phyloP scores from a whole-genome alignment of 345 rosid genomes.

The Aquilaria sinensis region DNA sequence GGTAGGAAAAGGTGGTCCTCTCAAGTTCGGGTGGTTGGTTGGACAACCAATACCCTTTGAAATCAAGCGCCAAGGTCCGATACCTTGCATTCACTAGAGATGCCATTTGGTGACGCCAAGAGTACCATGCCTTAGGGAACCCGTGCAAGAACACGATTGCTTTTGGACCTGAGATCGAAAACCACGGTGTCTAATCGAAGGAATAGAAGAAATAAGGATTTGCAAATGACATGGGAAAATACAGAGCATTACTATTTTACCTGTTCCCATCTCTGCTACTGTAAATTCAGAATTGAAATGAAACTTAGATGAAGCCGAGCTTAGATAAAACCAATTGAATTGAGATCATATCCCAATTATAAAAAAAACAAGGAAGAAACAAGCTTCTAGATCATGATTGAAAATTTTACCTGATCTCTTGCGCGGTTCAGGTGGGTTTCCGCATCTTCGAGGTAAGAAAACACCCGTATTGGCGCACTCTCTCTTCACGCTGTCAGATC shows the following conservation, averaged over 20 bases:
- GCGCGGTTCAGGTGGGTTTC: slow-evolving; percentile 32
- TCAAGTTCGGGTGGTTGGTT: slow-evolving; percentile 15
- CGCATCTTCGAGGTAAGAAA: slow-evolving; percentile 63
- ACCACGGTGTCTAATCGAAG: too few relatives aligned
- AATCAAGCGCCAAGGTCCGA: slow-evolving; percentile 35
- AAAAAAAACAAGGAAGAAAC: too few relatives aligned
- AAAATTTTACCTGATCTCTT: slow-evolving; percentile 50
- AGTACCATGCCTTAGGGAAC: slow-evolving; percentile 57
- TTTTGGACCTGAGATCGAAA: too few relatives aligned
- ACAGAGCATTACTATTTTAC: neutral
- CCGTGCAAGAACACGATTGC: too few relatives aligned
- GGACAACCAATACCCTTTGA: slow-evolving; percentile 33
- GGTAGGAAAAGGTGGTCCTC: slow-evolving; percentile 22
- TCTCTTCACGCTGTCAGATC: too few relatives aligned
- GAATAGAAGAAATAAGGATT: too few relatives aligned
- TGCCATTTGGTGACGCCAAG: slow-evolving; percentile 46
- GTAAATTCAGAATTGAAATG: neutral
- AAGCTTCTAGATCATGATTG: too few relatives aligned
- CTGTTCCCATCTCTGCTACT: slow-evolving; percentile 12
- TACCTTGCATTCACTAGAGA: slow-evolving; percentile 31
- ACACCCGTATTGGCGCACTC: slow-evolving; percentile 34
- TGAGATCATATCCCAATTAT: too few relatives aligned
- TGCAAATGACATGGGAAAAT: too few relatives aligned
- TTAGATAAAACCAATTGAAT: neutral
- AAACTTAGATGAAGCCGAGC: neutral